A percentile compares a stretch with the other conserved stretches of the same genome.
Evolutionary conservation across 2,329 filamentous ascomycete species (phyloP).

Genomic region (Torrubiella hemipterigena): DNA sequence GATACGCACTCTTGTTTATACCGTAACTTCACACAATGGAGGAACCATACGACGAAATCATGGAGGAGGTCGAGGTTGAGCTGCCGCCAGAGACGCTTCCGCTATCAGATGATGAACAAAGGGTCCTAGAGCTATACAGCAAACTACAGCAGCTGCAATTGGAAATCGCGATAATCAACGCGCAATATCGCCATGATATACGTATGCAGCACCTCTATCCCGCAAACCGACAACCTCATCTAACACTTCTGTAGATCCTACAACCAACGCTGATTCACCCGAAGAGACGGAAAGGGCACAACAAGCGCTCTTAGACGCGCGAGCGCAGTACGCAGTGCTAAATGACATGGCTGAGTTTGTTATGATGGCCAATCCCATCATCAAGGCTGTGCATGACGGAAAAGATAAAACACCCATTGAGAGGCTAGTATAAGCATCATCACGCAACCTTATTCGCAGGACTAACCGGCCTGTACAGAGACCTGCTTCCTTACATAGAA

Average conservation of each 20-base stretch:
- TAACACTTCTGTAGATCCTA: conserved; percentile 1
- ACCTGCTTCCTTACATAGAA: conserved; percentile 53
- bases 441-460: neutral
- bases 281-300: conserved; percentile 47
- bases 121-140: conserved; percentile 59
- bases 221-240: neutral
- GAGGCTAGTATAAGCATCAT: conserved; percentile 34
- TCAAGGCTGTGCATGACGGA: conserved; percentile 65
- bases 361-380: conserved; percentile 59
- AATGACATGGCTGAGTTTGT: conserved; percentile 58
- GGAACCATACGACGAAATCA: conserved; percentile 15
- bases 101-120: conserved; percentile 54
- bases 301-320: conserved; percentile 55
- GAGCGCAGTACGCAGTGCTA: conserved; percentile 56
- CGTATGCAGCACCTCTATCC: conserved; percentile 15
- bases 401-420: conserved; percentile 53
- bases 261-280: conserved; percentile 24
- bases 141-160: conserved; percentile 58
- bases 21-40: conserved; percentile 12
- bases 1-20: too few relatives aligned
- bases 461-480: conserved; percentile 28
- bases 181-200: conserved; percentile 24
- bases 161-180: conserved; percentile 55
- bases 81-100: too few relatives aligned
- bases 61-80: conserved; percentile 22